Conservation (phyloP, 441 rosid species). For the Pelargonium australe region DNA sequence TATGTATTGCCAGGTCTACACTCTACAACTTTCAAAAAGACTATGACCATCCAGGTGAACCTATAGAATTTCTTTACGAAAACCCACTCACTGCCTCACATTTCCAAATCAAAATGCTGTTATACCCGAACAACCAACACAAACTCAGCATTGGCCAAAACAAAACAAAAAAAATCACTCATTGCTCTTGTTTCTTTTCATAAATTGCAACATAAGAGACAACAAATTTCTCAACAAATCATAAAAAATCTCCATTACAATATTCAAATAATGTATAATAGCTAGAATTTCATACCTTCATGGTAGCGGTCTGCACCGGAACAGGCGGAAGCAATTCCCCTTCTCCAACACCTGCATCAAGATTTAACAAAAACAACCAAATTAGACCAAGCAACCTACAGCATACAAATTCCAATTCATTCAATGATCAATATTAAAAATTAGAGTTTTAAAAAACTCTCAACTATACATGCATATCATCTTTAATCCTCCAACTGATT, state of each 20-base stretch:
- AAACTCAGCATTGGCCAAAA: no score
- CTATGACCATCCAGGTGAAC: no score
- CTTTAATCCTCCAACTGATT: no score
- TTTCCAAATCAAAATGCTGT: not conserved
- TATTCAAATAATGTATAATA: not conserved
- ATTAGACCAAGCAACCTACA: not conserved
- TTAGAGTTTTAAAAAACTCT: not conserved
- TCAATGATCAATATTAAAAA: no score
- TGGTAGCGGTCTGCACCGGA: conserved; percentile 7
- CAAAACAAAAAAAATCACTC: no score
- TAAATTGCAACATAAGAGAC: not conserved
- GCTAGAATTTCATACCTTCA: conserved; percentile 18
- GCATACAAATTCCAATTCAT: not conserved
- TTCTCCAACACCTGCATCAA: conserved; percentile 27
- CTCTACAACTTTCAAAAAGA: no score
- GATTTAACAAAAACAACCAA: not conserved
- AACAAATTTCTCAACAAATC: no score
- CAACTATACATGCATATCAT: no score
- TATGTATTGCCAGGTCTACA: no score
- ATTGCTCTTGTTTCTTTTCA: no score
- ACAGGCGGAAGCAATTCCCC: conserved; percentile 10
- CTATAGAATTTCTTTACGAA: no score
- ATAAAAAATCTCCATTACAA: not conserved
- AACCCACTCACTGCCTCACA: not conserved
- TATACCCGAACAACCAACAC: not conserved